These are phyloP conservation scores for Neonothopanus nambi DNA, from an alignment of 1,284 basidiomycete genomes.

Conservation along the genomic window DNA sequence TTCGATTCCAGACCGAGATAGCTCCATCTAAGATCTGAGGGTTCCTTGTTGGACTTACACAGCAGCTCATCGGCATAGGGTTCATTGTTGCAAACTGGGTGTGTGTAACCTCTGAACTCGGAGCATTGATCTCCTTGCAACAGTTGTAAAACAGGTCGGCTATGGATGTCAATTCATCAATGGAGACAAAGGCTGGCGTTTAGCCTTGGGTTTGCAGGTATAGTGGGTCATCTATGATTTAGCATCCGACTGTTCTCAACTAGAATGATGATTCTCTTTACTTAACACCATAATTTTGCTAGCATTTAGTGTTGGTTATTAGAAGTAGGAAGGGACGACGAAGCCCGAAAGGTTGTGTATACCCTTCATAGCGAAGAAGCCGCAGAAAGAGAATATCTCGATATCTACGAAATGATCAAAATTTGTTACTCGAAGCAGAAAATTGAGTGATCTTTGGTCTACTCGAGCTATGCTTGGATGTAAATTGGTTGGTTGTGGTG, in stretches of 20 bases:
- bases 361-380: conserved; percentile 41
- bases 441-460: too few relatives aligned
- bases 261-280: too few relatives aligned
- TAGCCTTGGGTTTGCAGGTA: conserved; percentile 54
- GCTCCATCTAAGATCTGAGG: too few relatives aligned
- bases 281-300: neutral
- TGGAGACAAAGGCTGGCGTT: conserved; percentile 49
- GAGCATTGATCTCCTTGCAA: too few relatives aligned
- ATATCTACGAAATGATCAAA: conserved; percentile 57
- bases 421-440: conserved; percentile 41
- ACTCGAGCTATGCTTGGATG: conserved; percentile 53
- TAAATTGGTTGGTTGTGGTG: conserved; percentile 54
- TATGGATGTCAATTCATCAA: conserved; percentile 59
- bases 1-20: too few relatives aligned
- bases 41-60: too few relatives aligned
- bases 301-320: conserved; percentile 53
- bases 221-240: too few relatives aligned
- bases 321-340: conserved; percentile 54
- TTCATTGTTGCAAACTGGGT: conserved; percentile 67
- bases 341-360: conserved; percentile 52
- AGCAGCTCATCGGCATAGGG: conserved; percentile 62
- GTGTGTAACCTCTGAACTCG: conserved; percentile 6
- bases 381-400: conserved; percentile 49
- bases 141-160: conserved; percentile 45
- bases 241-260: too few relatives aligned